A percentile compares a stretch with the other conserved stretches of the same genome.
These are phyloP conservation scores for Leccinum olivaceopallidum DNA, from an alignment of 768 basidiomycete genomes.

Conservation along the genomic window DNA sequence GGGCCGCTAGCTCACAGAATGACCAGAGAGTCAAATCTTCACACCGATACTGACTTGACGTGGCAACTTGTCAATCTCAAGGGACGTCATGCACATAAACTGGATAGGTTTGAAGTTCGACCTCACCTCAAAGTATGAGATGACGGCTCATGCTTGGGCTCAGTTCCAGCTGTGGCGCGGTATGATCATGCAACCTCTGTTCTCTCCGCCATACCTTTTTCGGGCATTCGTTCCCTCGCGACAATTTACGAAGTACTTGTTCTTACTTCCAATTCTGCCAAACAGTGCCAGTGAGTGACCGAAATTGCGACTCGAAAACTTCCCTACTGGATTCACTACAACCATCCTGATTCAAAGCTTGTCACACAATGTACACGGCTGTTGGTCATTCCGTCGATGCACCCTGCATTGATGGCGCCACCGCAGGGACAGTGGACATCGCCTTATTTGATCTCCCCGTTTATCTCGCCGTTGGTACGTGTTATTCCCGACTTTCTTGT, in stretches of 20 bases:
- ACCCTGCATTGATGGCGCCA: background rate
- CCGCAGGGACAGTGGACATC: background rate
- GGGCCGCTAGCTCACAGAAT: background rate
- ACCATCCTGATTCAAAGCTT: conserved; percentile 1
- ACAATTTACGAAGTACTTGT: background rate
- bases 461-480: too few relatives aligned
- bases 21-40: background rate
- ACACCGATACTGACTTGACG: conserved; percentile 2
- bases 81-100: background rate
- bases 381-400: background rate
- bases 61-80: conserved; percentile 3
- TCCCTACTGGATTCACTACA: background rate
- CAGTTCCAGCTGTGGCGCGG: background rate
- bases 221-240: background rate
- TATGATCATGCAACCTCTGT: background rate
- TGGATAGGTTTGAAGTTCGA: background rate
- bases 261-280: background rate
- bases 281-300: background rate
- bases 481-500: too few relatives aligned
- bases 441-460: too few relatives aligned
- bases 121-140: background rate
- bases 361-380: background rate
- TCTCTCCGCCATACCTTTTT: conserved; percentile 4
- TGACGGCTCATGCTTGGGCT: background rate
- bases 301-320: background rate